phyloP scores from a whole-genome alignment of 75 land plant species.

The Isoetes taiwanensis region DNA sequence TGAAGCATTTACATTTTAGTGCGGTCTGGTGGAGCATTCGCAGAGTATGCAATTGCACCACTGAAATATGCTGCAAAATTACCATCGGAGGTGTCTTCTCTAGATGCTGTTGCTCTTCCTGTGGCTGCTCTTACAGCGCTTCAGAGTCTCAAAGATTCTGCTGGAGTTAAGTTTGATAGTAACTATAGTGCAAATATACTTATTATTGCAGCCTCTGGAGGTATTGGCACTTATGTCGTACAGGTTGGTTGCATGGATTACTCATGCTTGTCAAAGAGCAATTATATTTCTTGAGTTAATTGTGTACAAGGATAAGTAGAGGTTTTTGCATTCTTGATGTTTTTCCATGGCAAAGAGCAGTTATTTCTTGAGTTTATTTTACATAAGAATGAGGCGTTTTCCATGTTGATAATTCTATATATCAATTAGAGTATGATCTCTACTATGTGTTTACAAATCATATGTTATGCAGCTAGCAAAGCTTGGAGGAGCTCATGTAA shows the following conservation, averaged over 20 bases:
- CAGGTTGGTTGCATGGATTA: too few species aligned
- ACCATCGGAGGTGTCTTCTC: slow-evolving; percentile 46
- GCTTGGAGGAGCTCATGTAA: slow-evolving; percentile 54
- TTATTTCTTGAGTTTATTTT: not conserved
- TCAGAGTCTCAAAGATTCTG: slow-evolving; percentile 29
- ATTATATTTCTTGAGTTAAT: not conserved
- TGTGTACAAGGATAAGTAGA: too few species aligned
- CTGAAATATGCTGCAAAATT: slow-evolving; percentile 24
- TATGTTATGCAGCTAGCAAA: slow-evolving; percentile 46
- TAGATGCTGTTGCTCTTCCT: slow-evolving; percentile 31
- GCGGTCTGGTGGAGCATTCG: slow-evolving; percentile 52
- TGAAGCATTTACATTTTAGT: too few species aligned
- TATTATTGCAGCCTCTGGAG: slow-evolving; percentile 72
- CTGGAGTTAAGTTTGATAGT: slow-evolving; percentile 40
- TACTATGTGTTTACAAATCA: too few species aligned
- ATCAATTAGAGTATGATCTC: not conserved
- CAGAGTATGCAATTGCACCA: slow-evolving; percentile 48
- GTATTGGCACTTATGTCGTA: slow-evolving; percentile 56
- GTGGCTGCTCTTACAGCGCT: slow-evolving; percentile 51
- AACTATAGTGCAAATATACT: slow-evolving; percentile 31
- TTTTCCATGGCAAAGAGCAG: too few species aligned
- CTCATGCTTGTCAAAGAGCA: not conserved
- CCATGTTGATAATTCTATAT: not conserved
- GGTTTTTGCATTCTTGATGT: too few species aligned
- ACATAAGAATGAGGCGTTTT: too few species aligned